Percentiles rank a stretch among this genome's conserved stretches.
phyloP scores from a whole-genome alignment of 2,329 filamentous ascomycete species.

The Aschersonia sp. region DNA sequence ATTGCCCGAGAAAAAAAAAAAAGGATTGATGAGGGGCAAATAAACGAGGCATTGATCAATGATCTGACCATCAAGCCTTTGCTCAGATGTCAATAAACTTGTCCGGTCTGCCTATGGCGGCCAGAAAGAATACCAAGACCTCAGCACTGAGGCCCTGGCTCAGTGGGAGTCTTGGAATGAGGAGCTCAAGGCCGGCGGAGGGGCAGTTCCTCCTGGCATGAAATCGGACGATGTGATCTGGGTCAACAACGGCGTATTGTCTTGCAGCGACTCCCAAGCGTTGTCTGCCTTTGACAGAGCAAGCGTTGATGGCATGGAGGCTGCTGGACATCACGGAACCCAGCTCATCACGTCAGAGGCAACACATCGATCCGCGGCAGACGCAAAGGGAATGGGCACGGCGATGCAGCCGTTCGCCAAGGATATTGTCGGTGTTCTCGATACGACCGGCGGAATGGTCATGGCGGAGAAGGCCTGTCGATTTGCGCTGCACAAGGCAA shows the following conservation, averaged over 20 bases:
- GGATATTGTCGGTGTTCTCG: slow-evolving; percentile 23
- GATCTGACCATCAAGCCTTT: not conserved
- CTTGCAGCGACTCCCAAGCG: slow-evolving; percentile 9
- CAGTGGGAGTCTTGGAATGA: slow-evolving; percentile 31
- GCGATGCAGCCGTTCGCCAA: slow-evolving; percentile 22
- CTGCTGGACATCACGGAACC: slow-evolving; percentile 16
- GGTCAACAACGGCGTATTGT: slow-evolving; percentile 21
- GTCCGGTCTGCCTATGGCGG: slow-evolving; percentile 22
- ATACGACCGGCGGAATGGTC: slow-evolving; percentile 29
- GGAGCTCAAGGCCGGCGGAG: slow-evolving; percentile 15
- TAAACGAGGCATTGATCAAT: too few relatives aligned
- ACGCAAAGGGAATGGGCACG: slow-evolving; percentile 12
- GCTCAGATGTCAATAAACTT: slow-evolving; percentile 22
- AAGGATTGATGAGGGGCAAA: too few relatives aligned
- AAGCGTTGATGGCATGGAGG: slow-evolving; percentile 20
- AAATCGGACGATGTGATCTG: slow-evolving; percentile 20
- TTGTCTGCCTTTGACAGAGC: slow-evolving; percentile 19
- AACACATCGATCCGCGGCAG: slow-evolving; percentile 12
- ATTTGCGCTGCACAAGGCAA: slow-evolving; percentile 27
- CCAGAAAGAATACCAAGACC: slow-evolving; percentile 29
- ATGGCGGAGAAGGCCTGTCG: slow-evolving; percentile 30
- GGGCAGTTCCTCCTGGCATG: slow-evolving; percentile 19
- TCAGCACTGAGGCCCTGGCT: slow-evolving; percentile 25
- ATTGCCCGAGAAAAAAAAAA: too few relatives aligned
- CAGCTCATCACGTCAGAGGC: slow-evolving; percentile 19